Percentiles rank a stretch among this genome's conserved stretches.
phyloP scores from a whole-genome alignment of 208 protist species.

The Trypanosoma boissoni region DNA sequence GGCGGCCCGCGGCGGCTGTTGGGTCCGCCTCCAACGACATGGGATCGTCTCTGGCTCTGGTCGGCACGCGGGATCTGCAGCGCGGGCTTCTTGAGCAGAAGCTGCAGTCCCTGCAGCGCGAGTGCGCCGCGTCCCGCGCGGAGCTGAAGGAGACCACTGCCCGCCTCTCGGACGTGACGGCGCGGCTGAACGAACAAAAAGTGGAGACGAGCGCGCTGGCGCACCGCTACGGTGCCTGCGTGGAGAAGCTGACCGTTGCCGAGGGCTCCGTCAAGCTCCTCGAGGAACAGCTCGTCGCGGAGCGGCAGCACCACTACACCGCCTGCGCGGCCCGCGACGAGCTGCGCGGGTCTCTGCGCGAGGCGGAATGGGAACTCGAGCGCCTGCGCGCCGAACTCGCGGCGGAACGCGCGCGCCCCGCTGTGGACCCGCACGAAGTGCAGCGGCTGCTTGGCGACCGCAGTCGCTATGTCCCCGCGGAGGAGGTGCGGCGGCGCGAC shows the following conservation, averaged over 20 bases:
- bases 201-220: conserved; percentile 56
- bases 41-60: conserved; percentile 3
- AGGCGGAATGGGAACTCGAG: conserved; percentile 35
- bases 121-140: conserved; percentile 42
- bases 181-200: conserved; percentile 60
- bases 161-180: conserved; percentile 34
- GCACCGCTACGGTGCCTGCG: conserved; percentile 47
- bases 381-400: conserved; percentile 39
- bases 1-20: background rate
- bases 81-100: conserved; percentile 59
- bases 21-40: background rate
- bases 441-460: conserved; percentile 63
- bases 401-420: conserved; percentile 38
- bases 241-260: conserved; percentile 57
- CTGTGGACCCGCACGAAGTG: conserved; percentile 56
- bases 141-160: conserved; percentile 43
- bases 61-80: conserved; percentile 49
- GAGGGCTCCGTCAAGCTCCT: conserved; percentile 44
- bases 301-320: conserved; percentile 28
- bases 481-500: conserved; percentile 45
- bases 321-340: conserved; percentile 47
- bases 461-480: conserved; percentile 52
- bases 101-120: conserved; percentile 44
- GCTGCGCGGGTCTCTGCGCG: conserved; percentile 29
- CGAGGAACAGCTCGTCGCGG: conserved; percentile 64